These are phyloP conservation scores for Blastocystis sp. DNA, from an alignment of 352 stramenopile species.

Conservation along the genomic window DNA sequence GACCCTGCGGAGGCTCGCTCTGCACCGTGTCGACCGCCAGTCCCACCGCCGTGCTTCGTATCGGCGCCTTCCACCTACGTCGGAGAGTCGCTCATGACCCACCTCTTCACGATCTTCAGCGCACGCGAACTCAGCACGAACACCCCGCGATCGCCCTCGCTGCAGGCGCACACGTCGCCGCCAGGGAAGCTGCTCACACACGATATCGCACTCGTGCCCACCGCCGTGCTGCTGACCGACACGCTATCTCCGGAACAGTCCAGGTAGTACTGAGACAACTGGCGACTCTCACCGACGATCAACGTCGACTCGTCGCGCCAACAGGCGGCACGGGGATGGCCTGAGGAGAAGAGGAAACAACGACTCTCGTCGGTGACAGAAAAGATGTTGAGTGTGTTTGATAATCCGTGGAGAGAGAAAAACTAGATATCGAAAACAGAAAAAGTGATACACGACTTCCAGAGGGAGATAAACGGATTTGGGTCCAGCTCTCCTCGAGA, in stretches of 20 bases:
- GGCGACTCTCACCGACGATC: background rate
- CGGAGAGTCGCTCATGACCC: background rate
- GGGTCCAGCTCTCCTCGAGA: conserved; percentile 6
- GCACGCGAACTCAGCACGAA: background rate
- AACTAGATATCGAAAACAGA: background rate
- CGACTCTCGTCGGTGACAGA: background rate
- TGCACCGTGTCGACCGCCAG: background rate
- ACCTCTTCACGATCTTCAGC: conserved; percentile 51
- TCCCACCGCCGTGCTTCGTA: background rate
- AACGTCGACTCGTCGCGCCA: conserved; percentile 13
- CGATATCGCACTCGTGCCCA: background rate
- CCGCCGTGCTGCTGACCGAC: background rate
- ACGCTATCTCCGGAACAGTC: background rate
- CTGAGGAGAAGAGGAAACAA: background rate
- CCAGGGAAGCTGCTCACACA: background rate
- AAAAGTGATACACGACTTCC: background rate
- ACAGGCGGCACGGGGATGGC: background rate
- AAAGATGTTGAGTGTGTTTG: background rate
- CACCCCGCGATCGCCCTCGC: background rate
- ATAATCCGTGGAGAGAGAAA: background rate
- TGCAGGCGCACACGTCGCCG: background rate
- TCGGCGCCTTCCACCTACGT: background rate
- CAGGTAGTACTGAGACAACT: conserved; percentile 9
- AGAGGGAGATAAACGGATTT: conserved; percentile 25
- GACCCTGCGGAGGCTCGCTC: background rate